Evolutionary conservation across 2,329 filamentous ascomycete species (phyloP), one percentile per base, ranked within the genome.

Genomic region (Botrytis sinoallii): DNA sequence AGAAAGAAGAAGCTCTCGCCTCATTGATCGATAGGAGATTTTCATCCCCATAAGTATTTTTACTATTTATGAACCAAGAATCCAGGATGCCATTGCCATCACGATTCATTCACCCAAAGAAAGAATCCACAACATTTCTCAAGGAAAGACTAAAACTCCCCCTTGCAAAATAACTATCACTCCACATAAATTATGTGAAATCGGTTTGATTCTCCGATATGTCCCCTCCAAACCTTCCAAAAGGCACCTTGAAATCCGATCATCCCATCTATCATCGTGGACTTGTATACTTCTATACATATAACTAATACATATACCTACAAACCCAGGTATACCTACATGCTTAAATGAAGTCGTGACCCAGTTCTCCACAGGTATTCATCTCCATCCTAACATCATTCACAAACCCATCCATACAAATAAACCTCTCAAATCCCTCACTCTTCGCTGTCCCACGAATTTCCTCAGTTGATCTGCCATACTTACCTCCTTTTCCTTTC

Each of bases 241-340:
- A 40, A 40, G 52, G 52, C 14, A 29, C 38, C n/a, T 40, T 63
- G 64, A 52, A 8, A 67, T 52, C 32, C 64, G 64, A 67, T 40
- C 32, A 67, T 67, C 46, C 61, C 61, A 64, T 64, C 61, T 42
- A 40, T 44, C 46, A 55, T 68, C 65, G 61, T 65, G 61, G 42
- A 65, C 40, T 57, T 29, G n/a, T 29, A 32, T 16, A 14, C 48
- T n/a, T 55, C 48, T n/a, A 55, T 55, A 55, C 48, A 55, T 55
- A 55, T 55, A 55, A n/a, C 48, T n/a, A 55, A 55, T 55, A 55
- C 48, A n/a, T n/a, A 25, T 61, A 40, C 59, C 32, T 38, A 6
- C 32, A 29, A 18, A 2, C 52, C 52, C 52, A 57, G 52, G 52
- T 57, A 29, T 29, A 57, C 52, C n/a, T 57, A 57, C n/a, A 46